Evolutionary conservation across 148 eudicot species (phyloP).

Genomic region (Silene conica): DNA sequence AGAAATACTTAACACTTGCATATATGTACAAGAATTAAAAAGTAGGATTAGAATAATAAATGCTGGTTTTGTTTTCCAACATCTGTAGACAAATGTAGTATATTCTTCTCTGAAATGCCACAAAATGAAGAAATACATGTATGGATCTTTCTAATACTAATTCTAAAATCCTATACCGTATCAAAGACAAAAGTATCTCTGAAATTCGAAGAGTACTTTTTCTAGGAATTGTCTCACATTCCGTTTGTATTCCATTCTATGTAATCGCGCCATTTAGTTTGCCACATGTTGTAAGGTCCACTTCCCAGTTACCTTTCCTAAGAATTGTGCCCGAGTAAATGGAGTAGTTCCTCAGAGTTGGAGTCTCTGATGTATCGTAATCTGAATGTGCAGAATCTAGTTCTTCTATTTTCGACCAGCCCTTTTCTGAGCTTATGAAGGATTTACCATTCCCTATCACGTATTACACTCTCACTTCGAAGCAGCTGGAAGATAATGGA

Average conservation of each 20-base stretch:
- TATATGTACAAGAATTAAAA: too few species aligned
- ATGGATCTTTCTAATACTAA: too few species aligned
- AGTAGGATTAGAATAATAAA: too few species aligned
- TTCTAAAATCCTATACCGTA: too few species aligned
- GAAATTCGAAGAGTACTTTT: too few species aligned
- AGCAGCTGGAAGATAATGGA: constrained; percentile 85
- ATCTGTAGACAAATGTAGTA: too few species aligned
- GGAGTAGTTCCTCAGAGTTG: neutral
- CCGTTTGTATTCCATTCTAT: neutral
- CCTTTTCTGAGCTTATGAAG: constrained; percentile 40
- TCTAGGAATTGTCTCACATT: neutral
- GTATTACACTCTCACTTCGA: constrained; percentile 73
- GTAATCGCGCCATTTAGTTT: neutral
- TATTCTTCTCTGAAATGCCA: too few species aligned
- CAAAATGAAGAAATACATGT: too few species aligned
- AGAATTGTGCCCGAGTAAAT: neutral
- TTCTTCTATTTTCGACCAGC: constrained; percentile 23
- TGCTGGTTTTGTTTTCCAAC: too few species aligned
- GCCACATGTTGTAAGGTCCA: neutral
- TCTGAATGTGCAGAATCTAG: constrained; percentile 37
- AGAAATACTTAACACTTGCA: too few species aligned
- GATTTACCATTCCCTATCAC: constrained; percentile 75
- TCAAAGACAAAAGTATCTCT: too few species aligned
- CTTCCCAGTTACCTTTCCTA: neutral
- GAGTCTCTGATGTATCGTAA: neutral